A percentile compares a stretch with the other conserved stretches of the same genome.
Conservation (phyloP, 768 basidiomycete genomes). For the Arthromyces matolae region DNA sequence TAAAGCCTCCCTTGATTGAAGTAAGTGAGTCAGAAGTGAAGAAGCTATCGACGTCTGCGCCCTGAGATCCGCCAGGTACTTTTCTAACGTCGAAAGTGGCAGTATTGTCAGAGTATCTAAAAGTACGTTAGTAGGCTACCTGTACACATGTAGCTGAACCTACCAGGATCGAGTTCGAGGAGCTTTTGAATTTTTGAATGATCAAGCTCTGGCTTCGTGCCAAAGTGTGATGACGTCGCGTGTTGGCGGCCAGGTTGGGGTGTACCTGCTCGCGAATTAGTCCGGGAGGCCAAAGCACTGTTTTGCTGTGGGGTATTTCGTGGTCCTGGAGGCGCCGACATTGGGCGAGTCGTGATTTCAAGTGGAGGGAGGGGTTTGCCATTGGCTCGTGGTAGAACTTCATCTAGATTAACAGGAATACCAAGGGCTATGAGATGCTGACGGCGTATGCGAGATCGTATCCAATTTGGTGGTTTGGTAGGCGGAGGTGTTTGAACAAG, state of each 20-base stretch:
- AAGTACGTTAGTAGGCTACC: background rate
- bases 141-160: constrained; percentile 16
- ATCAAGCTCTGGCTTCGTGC: constrained; percentile 75
- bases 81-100: constrained; percentile 63
- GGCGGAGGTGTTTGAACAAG: constrained; percentile 70
- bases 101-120: constrained; percentile 71
- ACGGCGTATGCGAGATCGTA: constrained; percentile 82
- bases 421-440: constrained; percentile 90
- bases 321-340: constrained; percentile 73
- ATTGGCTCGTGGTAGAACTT: constrained; percentile 69
- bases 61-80: constrained; percentile 63
- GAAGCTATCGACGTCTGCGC: constrained; percentile 74
- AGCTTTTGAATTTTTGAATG: constrained; percentile 59
- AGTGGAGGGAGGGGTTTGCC: constrained; percentile 72
- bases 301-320: constrained; percentile 36
- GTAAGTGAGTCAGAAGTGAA: constrained; percentile 69
- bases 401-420: constrained; percentile 93
- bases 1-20: constrained; percentile 76
- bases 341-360: constrained; percentile 78
- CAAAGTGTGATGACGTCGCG: constrained; percentile 46
- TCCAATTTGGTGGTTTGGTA: constrained; percentile 90
- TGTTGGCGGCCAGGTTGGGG: constrained; percentile 38
- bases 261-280: constrained; percentile 52
- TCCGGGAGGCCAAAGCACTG: constrained; percentile 28
- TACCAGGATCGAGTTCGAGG: constrained; percentile 66